Conservation (phyloP, 2,329 filamentous ascomycete species). For the Bertia moriformis region DNA sequence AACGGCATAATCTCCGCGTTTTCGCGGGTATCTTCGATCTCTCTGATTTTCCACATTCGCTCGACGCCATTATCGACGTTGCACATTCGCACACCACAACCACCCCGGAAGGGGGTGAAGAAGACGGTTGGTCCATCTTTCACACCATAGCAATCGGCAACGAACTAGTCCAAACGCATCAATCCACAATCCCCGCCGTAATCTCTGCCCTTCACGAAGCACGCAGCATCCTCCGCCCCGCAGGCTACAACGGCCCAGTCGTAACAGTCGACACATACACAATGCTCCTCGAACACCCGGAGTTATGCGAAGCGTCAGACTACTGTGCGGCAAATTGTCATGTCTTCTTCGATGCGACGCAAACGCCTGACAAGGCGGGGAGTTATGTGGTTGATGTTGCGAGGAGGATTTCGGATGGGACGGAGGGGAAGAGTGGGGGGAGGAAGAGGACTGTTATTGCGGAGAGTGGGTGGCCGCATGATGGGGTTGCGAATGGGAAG, state of each 20-base stretch:
- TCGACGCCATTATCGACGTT: conserved; percentile 43
- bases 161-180: conserved; percentile 58
- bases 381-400: conserved; percentile 45
- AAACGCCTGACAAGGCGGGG: conserved; percentile 46
- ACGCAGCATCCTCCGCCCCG: conserved; percentile 36
- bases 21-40: conserved; percentile 65
- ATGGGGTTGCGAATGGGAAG: conserved; percentile 46
- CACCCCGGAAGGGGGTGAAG: conserved; percentile 10
- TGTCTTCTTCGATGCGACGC: conserved; percentile 64
- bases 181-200: conserved; percentile 35
- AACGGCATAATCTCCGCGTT: conserved; percentile 50
- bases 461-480: conserved; percentile 72
- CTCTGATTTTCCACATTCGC: conserved; percentile 34
- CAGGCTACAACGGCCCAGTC: conserved; percentile 59
- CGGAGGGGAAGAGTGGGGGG: conserved; percentile 20
- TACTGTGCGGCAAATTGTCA: conserved; percentile 73
- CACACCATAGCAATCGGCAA: conserved; percentile 68
- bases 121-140: conserved; percentile 54
- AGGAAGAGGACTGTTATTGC: conserved; percentile 46
- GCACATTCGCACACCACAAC: too few species aligned
- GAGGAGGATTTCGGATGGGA: conserved; percentile 24
- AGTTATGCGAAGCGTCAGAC: conserved; percentile 60
- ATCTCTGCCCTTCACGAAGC: conserved; percentile 41
- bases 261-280: conserved; percentile 70
- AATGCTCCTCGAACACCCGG: conserved; percentile 48